Base-by-base conservation (phyloP, 2,329 filamentous ascomycete genomes). In the Cordyceps javanica region DNA sequence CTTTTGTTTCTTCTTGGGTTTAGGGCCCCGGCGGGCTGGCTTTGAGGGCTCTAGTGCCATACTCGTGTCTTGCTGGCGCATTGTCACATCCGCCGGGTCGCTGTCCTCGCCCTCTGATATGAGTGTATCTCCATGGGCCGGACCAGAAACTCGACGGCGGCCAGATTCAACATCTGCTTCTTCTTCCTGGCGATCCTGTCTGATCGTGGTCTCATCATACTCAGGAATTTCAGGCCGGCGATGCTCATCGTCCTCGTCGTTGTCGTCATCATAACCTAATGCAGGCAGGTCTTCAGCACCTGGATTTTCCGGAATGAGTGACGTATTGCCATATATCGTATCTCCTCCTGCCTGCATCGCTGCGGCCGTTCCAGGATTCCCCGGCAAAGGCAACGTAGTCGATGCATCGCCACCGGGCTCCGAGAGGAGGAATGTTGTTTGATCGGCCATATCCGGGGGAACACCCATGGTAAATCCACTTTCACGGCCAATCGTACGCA, bases 401-500 rank as follows among this genome's bases (percentile, higher is more conserved):
- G 63, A 61, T 2, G 63, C 55, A n/a, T 70, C 69, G n/a, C 58
- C 59, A 2, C 62, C 65, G 0, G 71, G 71, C 7, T 71, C 70
- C 10, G 69, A 70, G 65, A 81, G 72, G n/a, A 79, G 59, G 44
- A 83, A 81, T 0, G 80, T 82, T 10, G 74, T 82, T 63, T 82
- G 78, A 3, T 73, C 72, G 46, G 78, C 77, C 9, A 74, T 73
- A 9, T 74, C 73, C 0, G 75, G 67, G 1, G 79, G 79, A 16
- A 82, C 73, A 30, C 80, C 72, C 21, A 83, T 66, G 3, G 75
- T 76, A 59, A 84, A 81, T 46, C 77, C 77, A 59, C 80, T 83
- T 30, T 77, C 75, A 10, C 75, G 72, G 19, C 72, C 75, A 21
- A 75, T 59, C 0, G 72, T 75, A 72, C 71, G 9, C 72, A 73